Base-by-base conservation (phyloP, 2,329 filamentous ascomycete species). In the Fusarium subtropicale region DNA sequence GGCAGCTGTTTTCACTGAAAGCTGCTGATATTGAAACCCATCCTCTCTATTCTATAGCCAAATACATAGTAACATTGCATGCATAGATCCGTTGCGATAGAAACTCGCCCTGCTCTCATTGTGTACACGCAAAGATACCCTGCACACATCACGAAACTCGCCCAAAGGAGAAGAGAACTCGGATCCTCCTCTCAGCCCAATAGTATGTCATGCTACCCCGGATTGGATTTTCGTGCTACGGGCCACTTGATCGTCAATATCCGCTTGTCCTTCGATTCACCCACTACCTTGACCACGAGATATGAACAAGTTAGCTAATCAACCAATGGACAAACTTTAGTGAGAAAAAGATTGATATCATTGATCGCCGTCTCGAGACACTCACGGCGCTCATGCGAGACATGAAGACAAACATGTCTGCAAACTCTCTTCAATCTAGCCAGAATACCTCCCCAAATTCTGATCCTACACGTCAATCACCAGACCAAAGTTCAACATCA, bases 331-430 rank as follows among this genome's bases (percentile, higher is more conserved):
- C 8, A 15, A 31, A 33, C 34, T 60, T 2, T 11, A 81, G 79
- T 71, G 79, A 81, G 55, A 73, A 75, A 46, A 81, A 81, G 67
- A 81, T 81, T 24, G 79, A 81, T 42, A 75, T 75, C 18, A 79
- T 81, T 45, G 79, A 81, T 52, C 76, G 73, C 12, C 76, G 77
- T 15, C 75, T 81, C 4, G 75, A 80, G 58, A 74, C 74, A 2
- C 75, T 81, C 20, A 74, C 79, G 16, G 69, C 72, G 26, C 71
- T 80, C 16, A 74, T 80, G 41, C 72, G 76, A 44, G 77, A 79
- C 38, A 73, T 80, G 60, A 79, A 74, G 50, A 69, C 73, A 39
- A 74, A 64, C 30, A 73, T 67, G 52, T 47, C 68, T 36, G 58
- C 61, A 31, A 55, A 34, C 8, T 15, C 58, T 16, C n/a, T 57